Evolutionary conservation across 2,329 filamentous ascomycete genomes (phyloP), one percentile per base, ranked within the genome.

Genomic region (Sclerotinia borealis): DNA sequence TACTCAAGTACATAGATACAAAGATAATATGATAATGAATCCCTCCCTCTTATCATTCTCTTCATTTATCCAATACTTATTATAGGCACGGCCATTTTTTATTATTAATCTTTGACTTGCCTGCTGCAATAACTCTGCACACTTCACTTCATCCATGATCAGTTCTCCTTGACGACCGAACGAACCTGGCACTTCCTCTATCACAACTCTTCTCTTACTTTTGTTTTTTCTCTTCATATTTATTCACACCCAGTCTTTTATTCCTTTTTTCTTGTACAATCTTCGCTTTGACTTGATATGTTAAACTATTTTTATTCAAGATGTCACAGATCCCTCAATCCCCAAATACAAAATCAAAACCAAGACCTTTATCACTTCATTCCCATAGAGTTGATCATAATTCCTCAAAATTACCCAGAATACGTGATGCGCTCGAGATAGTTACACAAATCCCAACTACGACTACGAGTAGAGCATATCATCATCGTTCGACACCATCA

Each of bases 351-450:
- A 56, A 56, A 43, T 43, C 54, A 17, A 56, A 43, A 56, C 19
- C 54, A 39, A 55, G 51, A 62, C 62, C 62, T 17, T 37, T 58
- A 17, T 64, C 64, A n/a, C 48, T 65, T 27, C 64, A 65, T 59
- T 39, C 34, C 13, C 64, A 65, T 37, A 49, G 64, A 41, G 51
- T 64, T 41, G 59, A 62, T 45, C 61, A 65, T 49, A 64, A 64
- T 39, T 45, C 58, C 15, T 64, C 61, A 1, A 67, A 65, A 29
- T 52, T 67, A 17, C 65, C 65, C 19, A 59, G 64, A 47, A 62
- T 64, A 36, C 63, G 64, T 49, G 48, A 60, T 48, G 51, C 63
- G 36, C 60, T 63, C 45, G 56, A 62, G 15, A 48, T 62, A 62
- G 13, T 37, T 56, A 48, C 60, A 48, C 60, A 62, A 41, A 39